Conservation (phyloP, 106 monocot genomes). For the Allium sativum region DNA sequence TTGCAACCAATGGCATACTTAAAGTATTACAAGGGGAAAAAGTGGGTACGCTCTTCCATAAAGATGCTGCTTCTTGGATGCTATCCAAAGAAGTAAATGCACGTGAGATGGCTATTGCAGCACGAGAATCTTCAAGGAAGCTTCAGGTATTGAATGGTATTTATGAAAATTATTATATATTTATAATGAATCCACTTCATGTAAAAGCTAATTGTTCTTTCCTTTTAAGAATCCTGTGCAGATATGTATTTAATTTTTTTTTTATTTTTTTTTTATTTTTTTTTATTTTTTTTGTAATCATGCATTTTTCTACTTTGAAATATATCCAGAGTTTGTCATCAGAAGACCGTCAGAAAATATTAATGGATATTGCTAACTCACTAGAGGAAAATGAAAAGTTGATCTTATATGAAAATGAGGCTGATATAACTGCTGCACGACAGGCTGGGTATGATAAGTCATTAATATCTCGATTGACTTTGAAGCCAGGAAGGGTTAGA, state of each 20-base stretch:
- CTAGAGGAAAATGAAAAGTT: constrained; percentile 62
- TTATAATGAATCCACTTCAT: neutral
- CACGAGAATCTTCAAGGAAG: constrained; percentile 77
- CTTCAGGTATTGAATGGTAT: constrained; percentile 48
- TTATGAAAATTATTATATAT: neutral
- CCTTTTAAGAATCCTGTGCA: neutral
- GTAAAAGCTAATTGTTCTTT: neutral
- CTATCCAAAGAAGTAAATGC: constrained; percentile 42
- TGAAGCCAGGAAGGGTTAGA: constrained; percentile 79
- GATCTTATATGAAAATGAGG: constrained; percentile 72
- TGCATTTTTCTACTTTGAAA: neutral
- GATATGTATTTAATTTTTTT: neutral
- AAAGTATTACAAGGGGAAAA: constrained; percentile 71
- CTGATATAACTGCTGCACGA: constrained; percentile 62
- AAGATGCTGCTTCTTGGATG: constrained; percentile 47
- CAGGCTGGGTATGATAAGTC: constrained; percentile 62
- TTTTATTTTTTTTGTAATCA: neutral
- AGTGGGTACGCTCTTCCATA: constrained; percentile 85
- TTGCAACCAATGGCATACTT: constrained; percentile 45
- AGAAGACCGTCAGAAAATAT: constrained; percentile 61
- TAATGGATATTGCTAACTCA: constrained; percentile 73
- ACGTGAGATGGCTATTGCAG: constrained; percentile 84
- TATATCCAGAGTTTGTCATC: constrained; percentile 48
- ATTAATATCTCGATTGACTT: constrained; percentile 63
- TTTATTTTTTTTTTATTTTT: neutral